Evolutionary conservation across 345 rosid species (phyloP).

Genomic region (Bretschneidera sinensis): DNA sequence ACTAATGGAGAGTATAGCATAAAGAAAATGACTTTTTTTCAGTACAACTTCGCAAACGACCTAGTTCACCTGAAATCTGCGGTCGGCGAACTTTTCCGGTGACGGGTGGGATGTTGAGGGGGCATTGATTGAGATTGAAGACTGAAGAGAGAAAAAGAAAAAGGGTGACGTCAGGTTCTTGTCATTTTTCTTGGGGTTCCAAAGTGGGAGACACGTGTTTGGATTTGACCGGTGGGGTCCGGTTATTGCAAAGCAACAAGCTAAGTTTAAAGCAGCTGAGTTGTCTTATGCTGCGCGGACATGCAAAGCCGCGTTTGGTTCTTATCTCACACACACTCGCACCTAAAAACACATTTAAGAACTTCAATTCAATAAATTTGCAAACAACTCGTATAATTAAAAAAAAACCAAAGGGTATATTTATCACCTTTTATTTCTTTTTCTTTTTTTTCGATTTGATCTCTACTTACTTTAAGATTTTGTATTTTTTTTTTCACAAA

Average conservation of each 20-base stretch:
- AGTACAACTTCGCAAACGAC: constrained; percentile 16
- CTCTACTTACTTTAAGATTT: no score
- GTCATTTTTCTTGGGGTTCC: background rate
- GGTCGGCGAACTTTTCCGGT: background rate
- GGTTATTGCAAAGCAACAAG: background rate
- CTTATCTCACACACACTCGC: no score
- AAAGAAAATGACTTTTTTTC: background rate
- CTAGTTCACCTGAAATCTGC: background rate
- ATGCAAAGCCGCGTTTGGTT: background rate
- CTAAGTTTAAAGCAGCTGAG: background rate
- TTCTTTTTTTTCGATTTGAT: no score
- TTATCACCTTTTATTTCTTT: no score
- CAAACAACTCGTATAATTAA: no score
- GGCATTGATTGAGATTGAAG: background rate
- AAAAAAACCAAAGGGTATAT: no score
- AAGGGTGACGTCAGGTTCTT: background rate
- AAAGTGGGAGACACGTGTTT: constrained; percentile 2
- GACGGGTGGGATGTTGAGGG: background rate
- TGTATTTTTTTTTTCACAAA: no score
- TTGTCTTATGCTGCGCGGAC: no score
- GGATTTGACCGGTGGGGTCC: background rate
- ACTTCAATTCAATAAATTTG: no score
- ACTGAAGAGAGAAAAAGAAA: no score
- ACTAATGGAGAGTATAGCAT: constrained; percentile 14
- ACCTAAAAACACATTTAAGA: no score